These are phyloP conservation scores for Microbotryum saponariae DNA, from an alignment of 1,284 basidiomycete genomes.

Conservation along the genomic window DNA sequence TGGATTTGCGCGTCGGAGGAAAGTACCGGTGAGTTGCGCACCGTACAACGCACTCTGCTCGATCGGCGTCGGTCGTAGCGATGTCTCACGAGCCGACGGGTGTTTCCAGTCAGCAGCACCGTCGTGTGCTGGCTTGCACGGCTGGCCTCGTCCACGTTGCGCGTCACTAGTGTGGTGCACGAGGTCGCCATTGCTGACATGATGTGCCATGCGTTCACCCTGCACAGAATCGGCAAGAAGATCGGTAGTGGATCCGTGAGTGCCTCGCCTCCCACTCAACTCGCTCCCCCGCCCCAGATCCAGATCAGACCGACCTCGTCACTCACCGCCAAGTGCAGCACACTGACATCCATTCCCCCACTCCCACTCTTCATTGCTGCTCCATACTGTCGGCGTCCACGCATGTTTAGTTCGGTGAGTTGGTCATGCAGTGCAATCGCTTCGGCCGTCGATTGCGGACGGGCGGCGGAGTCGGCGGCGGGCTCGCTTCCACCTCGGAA, in stretches of 20 bases:
- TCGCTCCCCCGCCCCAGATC: background rate
- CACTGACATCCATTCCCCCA: no score
- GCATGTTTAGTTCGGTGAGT: no score
- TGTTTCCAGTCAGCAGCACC: background rate
- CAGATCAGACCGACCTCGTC: background rate
- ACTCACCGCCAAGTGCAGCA: background rate
- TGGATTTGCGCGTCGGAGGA: conserved; percentile 93
- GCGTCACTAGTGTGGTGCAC: no score
- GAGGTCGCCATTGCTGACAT: no score
- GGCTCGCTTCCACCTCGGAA: no score
- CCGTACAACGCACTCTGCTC: background rate
- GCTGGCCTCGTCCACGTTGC: no score
- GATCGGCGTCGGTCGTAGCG: background rate
- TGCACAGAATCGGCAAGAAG: conserved; percentile 91
- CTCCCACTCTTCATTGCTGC: background rate
- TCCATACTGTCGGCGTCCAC: background rate
- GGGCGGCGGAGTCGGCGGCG: no score
- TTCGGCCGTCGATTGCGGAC: no score
- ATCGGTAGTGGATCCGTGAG: conserved; percentile 98
- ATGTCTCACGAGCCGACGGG: background rate
- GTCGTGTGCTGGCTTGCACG: conserved; percentile 26
- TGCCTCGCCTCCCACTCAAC: conserved; percentile 49
- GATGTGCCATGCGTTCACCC: no score
- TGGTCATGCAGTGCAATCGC: no score
- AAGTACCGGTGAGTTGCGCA: conserved; percentile 55